These are phyloP conservation scores for Tothia fuscella DNA, from an alignment of 2,329 filamentous ascomycete genomes.

Conservation along the genomic window DNA sequence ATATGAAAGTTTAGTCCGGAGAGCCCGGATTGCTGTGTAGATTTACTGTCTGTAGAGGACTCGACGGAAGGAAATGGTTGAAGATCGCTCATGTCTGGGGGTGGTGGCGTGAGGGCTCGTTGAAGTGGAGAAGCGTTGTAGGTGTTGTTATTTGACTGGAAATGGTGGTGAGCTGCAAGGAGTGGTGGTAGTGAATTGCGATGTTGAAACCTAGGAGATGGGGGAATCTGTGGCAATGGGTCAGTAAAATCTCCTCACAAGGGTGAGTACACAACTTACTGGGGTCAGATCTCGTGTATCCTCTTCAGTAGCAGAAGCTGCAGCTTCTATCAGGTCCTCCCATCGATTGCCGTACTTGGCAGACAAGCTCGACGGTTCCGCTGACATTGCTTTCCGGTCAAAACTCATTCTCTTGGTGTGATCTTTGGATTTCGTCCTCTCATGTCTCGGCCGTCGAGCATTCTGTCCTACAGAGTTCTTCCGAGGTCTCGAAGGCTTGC, in stretches of 20 bases:
- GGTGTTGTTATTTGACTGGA: conserved; percentile 26
- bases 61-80: conserved; percentile 86
- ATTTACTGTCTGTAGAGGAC: conserved; percentile 45
- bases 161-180: conserved; percentile 33
- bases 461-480: conserved; percentile 81
- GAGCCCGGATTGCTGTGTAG: no score
- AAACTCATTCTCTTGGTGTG: conserved; percentile 61
- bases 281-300: conserved; percentile 79
- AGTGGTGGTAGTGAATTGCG: conserved; percentile 51
- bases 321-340: conserved; percentile 93
- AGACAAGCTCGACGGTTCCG: conserved; percentile 66
- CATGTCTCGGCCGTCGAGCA: conserved; percentile 63
- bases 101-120: conserved; percentile 68
- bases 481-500: conserved; percentile 60
- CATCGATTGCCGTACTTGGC: conserved; percentile 72
- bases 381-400: conserved; percentile 72
- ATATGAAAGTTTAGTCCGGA: conserved; percentile 10
- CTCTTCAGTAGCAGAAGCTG: conserved; percentile 84
- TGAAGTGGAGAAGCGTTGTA: conserved; percentile 88
- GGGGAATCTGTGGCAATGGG: conserved; percentile 11
- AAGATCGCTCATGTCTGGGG: conserved; percentile 31
- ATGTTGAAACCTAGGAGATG: conserved; percentile 37
- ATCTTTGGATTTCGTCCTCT: conserved; percentile 67
- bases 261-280: conserved; percentile 41
- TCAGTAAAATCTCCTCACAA: not conserved